Evolutionary conservation across 2,329 filamentous ascomycete genomes (phyloP).

Genomic region (Beauveria rudraprayagi): DNA sequence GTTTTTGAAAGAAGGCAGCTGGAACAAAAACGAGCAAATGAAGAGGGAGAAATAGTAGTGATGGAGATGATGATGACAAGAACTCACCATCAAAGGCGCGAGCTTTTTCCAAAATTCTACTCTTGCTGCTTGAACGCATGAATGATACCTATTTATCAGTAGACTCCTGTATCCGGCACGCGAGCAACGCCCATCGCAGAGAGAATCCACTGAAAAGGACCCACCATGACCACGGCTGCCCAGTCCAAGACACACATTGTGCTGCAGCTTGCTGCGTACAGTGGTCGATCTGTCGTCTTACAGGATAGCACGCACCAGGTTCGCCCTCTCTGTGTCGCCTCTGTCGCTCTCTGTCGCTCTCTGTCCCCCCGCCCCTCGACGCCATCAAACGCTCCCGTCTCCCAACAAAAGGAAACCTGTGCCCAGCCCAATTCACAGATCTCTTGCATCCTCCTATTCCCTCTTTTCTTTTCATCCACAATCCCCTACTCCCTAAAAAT

Average conservation of each 20-base stretch:
- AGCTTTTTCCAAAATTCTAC: not conserved
- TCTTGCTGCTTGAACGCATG: not conserved
- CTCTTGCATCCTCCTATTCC: not conserved
- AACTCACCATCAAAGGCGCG: too few species aligned
- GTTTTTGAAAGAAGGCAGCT: too few species aligned
- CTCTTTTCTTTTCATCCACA: not conserved
- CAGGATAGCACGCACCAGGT: not conserved
- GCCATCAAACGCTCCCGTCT: constrained; percentile 1
- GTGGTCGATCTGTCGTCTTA: not conserved
- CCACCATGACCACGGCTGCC: not conserved
- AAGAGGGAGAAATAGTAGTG: too few species aligned
- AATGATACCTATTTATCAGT: not conserved
- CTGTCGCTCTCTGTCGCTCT: not conserved
- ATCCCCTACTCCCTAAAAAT: not conserved
- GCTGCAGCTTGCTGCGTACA: not conserved
- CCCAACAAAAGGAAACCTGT: constrained; percentile 12
- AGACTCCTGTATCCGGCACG: constrained; percentile 6
- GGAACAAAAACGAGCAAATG: too few species aligned
- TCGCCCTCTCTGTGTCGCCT: not conserved
- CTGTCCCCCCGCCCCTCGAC: not conserved
- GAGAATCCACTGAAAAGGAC: not conserved
- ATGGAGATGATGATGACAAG: too few species aligned
- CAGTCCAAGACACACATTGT: not conserved
- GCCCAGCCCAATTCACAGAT: not conserved
- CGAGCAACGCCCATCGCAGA: constrained; percentile 3